These are phyloP conservation scores for Chlorella vulgaris DNA, from an alignment of 139 green algal genomes.

Conservation along the genomic window DNA sequence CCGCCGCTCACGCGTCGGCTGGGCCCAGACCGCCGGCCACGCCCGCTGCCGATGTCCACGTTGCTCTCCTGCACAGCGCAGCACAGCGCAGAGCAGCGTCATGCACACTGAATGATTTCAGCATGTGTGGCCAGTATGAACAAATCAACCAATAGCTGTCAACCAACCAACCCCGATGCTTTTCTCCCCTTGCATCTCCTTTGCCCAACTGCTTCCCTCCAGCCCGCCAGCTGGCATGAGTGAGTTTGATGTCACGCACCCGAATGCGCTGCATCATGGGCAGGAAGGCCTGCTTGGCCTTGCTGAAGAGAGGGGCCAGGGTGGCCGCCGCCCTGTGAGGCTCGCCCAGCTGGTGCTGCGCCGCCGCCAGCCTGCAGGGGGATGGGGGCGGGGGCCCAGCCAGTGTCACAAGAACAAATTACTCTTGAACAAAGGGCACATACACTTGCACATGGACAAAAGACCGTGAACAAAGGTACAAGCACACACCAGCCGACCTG, in stretches of 20 bases:
- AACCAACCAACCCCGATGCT: neutral
- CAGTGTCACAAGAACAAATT: too few relatives aligned
- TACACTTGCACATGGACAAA: too few relatives aligned
- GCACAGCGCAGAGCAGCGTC: neutral
- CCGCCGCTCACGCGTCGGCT: neutral
- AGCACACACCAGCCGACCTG: too few relatives aligned
- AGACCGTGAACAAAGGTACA: too few relatives aligned
- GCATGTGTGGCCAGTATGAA: too few relatives aligned
- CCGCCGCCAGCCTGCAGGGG: conserved; percentile 20
- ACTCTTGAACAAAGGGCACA: too few relatives aligned
- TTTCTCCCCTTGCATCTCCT: too few relatives aligned
- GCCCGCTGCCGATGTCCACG: neutral
- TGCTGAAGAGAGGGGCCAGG: conserved; percentile 10
- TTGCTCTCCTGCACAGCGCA: neutral
- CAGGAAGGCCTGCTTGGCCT: conserved; percentile 1
- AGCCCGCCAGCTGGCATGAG: too few relatives aligned
- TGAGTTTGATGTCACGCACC: too few relatives aligned
- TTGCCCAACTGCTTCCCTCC: too few relatives aligned
- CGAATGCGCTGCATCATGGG: neutral
- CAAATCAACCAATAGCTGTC: neutral
- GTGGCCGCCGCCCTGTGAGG: neutral
- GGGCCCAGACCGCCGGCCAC: too few relatives aligned
- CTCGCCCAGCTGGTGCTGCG: neutral
- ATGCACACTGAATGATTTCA: neutral
- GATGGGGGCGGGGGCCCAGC: neutral